Base-by-base conservation (phyloP, 2,329 filamentous ascomycete genomes). In the Xylariaceae sp. region DNA sequence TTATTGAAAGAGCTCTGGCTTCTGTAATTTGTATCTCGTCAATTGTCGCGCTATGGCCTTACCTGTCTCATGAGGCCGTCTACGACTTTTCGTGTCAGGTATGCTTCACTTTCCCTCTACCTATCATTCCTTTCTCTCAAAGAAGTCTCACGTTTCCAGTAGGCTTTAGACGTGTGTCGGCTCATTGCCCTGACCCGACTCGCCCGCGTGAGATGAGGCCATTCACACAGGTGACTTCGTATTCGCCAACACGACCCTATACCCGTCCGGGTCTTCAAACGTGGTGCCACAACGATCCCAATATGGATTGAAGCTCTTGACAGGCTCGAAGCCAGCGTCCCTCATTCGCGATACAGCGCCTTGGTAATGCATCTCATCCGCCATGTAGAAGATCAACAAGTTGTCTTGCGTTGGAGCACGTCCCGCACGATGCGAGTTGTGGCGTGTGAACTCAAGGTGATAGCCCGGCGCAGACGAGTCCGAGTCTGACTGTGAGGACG, bases 341-440 rank as follows among this genome's bases (percentile, higher is more conserved):
- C 27, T 51, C 58, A 60, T 58, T 30, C 55, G 53, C 29, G 41
- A 43, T 11, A 60, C 37, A n/a, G 56, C 56, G 37, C 43, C 4
- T 26, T 48, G 35, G 29, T 60, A 56, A 29, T 39, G 53, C 32
- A 45, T 30, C 37, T 54, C 31, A 29, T 54, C 45, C 2, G 58
- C 53, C 42, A 60, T 6, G 45, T 58, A 60, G 51, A 60, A 58
- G 34, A 60, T 19, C 3, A 60, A 51, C 30, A 60, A 29, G 43
- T 58, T 58, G 39, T 60, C 58, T 11, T 52, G 53, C 11, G 58
- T 60, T 6, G 58, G 58, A n/a, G 58, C 58, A 31, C 56, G 58
- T 9, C 58, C 56, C 4, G 53, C 58, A 3, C 40, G 51, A 27
- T 60, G 56, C 31, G 50, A 47, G 9, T 12, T 50, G 6, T 55